Evolutionary conservation across 305 asterid species (phyloP), one percentile per base, ranked within the genome.

Genomic region (Fraxinus latifolia): DNA sequence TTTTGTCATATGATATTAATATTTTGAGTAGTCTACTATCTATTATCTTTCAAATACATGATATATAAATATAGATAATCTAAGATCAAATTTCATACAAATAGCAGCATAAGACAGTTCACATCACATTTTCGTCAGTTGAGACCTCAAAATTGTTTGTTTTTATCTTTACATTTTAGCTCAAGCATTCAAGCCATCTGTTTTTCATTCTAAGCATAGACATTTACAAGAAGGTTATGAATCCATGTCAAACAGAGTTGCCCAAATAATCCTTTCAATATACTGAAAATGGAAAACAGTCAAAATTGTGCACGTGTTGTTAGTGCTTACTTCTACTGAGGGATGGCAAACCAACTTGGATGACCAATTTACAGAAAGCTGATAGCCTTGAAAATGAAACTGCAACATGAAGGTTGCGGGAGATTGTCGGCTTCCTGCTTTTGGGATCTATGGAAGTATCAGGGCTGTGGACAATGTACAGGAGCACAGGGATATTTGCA

Each of bases 261-360:
- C 60, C 60, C 60, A 50, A 47, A 50, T 50, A 50, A 15, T 58
- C 34, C 19, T 62, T 62, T 8, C 34, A 65, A 25, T 65, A 8
- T 25, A 27, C 73, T 3, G 6, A 23, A 65, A 65, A 65, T 23
- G 73, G 34, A 65, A 65, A 65, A 29, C 76, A 72, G 80, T 42
- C 12, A 42, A 42, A 42, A 42, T 42, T 42, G 53, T 5, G 4
- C 53, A 42, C 53, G n/a, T 42, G 53, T 42, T 42, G 80, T 77
- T 65, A 79, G 29, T 68, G 78, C 95, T 89, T 92, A 95, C 98
- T 89, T 85, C 83, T 84, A 87, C 89, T 87, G 79, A 91, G 89
- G 81, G 93, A 90, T 29, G 96, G 92, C 89, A 94, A 83, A 86
- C 99, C 98, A 79, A 91, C 53, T 47, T 97, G 99, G 83, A 93